Conservation (phyloP, 164 flowering plant species). For the Nelumbo lutea region DNA sequence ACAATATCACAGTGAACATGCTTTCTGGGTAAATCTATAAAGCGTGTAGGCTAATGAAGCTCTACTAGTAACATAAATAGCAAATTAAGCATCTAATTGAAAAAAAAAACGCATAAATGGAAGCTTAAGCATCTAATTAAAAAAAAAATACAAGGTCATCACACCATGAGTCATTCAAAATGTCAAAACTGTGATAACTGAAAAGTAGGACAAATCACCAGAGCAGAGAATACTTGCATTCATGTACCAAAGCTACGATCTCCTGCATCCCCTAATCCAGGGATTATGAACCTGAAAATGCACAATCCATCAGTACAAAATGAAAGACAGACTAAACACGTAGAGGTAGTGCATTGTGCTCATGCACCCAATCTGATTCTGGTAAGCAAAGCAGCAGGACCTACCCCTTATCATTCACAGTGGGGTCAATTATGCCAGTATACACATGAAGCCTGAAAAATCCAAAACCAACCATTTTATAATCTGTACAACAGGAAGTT, state of each 20-base stretch:
- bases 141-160: too few species aligned
- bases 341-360: not conserved
- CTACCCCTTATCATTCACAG: constrained; percentile 84
- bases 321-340: not conserved
- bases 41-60: too few species aligned
- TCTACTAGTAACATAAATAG: too few species aligned
- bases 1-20: too few species aligned
- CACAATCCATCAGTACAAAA: not conserved
- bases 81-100: too few species aligned
- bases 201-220: not conserved
- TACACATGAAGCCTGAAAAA: constrained; percentile 75
- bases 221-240: constrained; percentile 6
- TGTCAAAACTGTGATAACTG: too few species aligned
- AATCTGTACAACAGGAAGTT: not conserved
- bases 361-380: not conserved
- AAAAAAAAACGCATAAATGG: too few species aligned
- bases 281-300: constrained; percentile 71
- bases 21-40: too few species aligned
- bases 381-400: not conserved
- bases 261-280: constrained; percentile 97
- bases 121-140: too few species aligned
- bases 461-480: not conserved
- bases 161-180: too few species aligned
- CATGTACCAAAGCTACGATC: constrained; percentile 86
- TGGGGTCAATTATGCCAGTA: constrained; percentile 79